Evolutionary conservation across 106 monocot species (phyloP).

Genomic region (Dendrobium huoshanense): DNA sequence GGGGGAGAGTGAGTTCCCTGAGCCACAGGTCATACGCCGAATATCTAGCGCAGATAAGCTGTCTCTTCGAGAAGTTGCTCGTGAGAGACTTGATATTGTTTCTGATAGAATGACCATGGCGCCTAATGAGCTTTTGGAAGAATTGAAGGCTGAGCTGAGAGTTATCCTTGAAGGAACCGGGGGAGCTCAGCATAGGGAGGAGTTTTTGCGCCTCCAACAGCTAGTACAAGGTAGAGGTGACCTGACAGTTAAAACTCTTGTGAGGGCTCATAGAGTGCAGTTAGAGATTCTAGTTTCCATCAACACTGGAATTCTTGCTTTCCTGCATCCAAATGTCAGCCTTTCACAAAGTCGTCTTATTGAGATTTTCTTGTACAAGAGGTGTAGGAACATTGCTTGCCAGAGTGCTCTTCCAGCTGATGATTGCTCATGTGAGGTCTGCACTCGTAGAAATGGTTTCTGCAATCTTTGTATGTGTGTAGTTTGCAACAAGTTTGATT

Average conservation of each 20-base stretch:
- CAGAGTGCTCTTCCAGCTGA: conserved; percentile 82
- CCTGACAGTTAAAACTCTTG: conserved; percentile 50
- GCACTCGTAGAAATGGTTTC: conserved; percentile 72
- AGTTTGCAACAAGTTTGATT: conserved; percentile 94
- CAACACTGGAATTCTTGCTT: conserved; percentile 94
- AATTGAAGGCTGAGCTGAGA: conserved; percentile 76
- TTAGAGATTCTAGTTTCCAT: conserved; percentile 88
- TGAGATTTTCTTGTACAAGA: conserved; percentile 83
- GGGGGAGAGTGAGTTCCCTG: conserved; percentile 30
- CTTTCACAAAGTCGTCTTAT: conserved; percentile 67
- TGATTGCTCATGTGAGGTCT: conserved; percentile 78
- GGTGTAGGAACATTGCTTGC: conserved; percentile 96
- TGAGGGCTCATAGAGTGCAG: conserved; percentile 68
- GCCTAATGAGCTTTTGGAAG: conserved; percentile 78
- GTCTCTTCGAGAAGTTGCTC: conserved; percentile 66
- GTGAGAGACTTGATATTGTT: conserved; percentile 63
- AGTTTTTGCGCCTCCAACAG: conserved; percentile 76
- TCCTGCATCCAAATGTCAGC: conserved; percentile 80
- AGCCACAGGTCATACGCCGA: conserved; percentile 52
- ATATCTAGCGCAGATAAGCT: conserved; percentile 40
- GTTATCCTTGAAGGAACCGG: conserved; percentile 81
- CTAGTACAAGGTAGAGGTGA: conserved; percentile 68
- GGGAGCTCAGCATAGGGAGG: conserved; percentile 76
- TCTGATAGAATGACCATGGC: conserved; percentile 64
- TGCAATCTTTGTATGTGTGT: conserved; percentile 99